Evolutionary conservation across 2,329 filamentous ascomycete genomes (phyloP), one percentile per base, ranked within the genome.

Genomic region (Colletotrichum tropicale): DNA sequence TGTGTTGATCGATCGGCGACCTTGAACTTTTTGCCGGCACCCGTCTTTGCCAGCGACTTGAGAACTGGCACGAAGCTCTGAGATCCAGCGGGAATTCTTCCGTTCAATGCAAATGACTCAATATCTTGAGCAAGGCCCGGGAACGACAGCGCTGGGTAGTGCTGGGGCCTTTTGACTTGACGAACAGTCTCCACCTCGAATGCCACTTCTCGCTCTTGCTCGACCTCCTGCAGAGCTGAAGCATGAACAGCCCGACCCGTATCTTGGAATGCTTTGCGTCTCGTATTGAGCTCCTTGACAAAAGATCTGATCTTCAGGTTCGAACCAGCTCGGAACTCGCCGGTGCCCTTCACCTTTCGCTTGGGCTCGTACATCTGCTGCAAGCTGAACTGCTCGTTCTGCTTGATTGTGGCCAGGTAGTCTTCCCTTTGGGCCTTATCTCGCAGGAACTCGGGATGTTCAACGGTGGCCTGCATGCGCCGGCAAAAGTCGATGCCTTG

Each of bases 401-500:
- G 88, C 15, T 84, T 85, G 5, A 93, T 79, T 0, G 84, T 80
- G 0, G 81, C 71, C 0, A 92, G 80, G 74, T 88, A 7, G 80
- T 68, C 15, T 78, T 78, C 0, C 81, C 74, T 0, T 85, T 85
- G 0, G 88, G 79, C 18, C 0, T 69, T 16, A 3, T 88, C 80
- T 0, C 76, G 73, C 0, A 91, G 77, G 18, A 87, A 89, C 0
- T 87, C 77, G 0, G 85, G 80, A 74, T 91, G 81, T 1, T 86
- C 82, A 26, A 84, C 78, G 1, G 84, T 80, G 0, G 90, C 89
- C 66, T 93, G 86, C 1, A 84, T 87, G 2, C 92, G 88, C 1
- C 86, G 86, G 74, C 91, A 91, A 76, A 91, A 94, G 75, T 94
- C 91, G 1, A 84, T 81, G 0, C 92, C 92, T 79, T 94, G 93